Base-by-base conservation (phyloP, 2,329 filamentous ascomycete species). In the Trichoderma sp. region DNA sequence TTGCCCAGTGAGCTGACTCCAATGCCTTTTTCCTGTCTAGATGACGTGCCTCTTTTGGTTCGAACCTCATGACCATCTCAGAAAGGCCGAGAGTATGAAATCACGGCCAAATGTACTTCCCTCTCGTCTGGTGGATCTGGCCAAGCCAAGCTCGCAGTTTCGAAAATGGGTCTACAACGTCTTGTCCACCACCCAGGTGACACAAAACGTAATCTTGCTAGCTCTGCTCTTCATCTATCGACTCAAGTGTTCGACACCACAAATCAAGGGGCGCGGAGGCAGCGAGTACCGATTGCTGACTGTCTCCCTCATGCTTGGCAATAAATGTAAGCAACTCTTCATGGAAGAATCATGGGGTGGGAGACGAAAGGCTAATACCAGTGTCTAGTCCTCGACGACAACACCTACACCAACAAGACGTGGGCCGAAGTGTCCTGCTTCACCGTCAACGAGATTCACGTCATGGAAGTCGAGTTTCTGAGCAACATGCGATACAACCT, bases 381-480 rank as follows among this genome's bases (percentile, higher is more conserved):
- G 18, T 28, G 34, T 18, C 43, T 71, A 93, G 90, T 98, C 78
- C 83, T 99, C 75, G 96, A 99, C 77, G 96, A 99, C 79, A 99
- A 98, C 79, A 98, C 96, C 0, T 99, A 99, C 81, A 98, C 96
- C 46, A 99, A 99, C 83, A 97, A 98, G 84, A 99, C 96, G 0
- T 99, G 96, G 96, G 96, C 95, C 2, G 96, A 99, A 75, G 96
- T 99, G 13, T 98, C 96, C 0, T 92, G 92, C 55, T 97, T 99
- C 70, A 90, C 92, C 1, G 95, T 98, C 14, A 89, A 91, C 70
- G 96, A 99, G 80, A 97, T 99, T 63, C 96, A 99, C 78, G 91
- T 97, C 55, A 99, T 99, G 96, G 96, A 99, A 79, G 96, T 99
- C n/a, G 96, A 99, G 79, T 99, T 99, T 75, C 84, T 99, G 71